Conservation (phyloP, 164 flowering plant species). For the Nymphaea thermarum region DNA sequence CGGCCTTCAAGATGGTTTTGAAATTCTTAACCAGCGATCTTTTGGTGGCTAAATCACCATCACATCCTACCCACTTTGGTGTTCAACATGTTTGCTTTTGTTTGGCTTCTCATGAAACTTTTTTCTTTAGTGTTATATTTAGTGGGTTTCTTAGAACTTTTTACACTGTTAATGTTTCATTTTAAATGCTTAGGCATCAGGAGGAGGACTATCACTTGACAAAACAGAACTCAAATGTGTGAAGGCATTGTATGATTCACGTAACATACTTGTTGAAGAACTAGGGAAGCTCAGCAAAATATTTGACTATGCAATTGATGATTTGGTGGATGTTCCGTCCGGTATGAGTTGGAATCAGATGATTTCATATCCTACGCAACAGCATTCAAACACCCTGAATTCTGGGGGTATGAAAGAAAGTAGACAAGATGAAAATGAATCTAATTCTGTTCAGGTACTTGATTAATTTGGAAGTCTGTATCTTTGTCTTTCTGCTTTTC, state of each 20-base stretch:
- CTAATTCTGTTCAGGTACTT: not conserved
- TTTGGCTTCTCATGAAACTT: too few relatives aligned
- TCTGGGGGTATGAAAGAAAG: not conserved
- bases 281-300: slow-evolving; percentile 56
- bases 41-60: too few relatives aligned
- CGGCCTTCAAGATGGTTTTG: too few relatives aligned
- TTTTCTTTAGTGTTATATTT: too few relatives aligned
- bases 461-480: not conserved
- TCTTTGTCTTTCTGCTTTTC: not conserved
- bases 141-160: not conserved
- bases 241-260: slow-evolving; percentile 52
- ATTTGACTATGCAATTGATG: slow-evolving; percentile 39
- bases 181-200: not conserved
- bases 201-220: not conserved
- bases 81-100: too few relatives aligned
- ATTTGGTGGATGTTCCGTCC: slow-evolving; percentile 28
- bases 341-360: not conserved
- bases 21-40: too few relatives aligned
- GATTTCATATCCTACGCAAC: not conserved
- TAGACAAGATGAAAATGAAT: not conserved
- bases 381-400: not conserved
- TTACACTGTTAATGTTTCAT: not conserved
- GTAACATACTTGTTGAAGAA: slow-evolving; percentile 58
- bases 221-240: slow-evolving; percentile 29
- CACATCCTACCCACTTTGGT: too few relatives aligned